Evolutionary conservation across 345 rosid species (phyloP).

Genomic region (Rhizophora apiculata): DNA sequence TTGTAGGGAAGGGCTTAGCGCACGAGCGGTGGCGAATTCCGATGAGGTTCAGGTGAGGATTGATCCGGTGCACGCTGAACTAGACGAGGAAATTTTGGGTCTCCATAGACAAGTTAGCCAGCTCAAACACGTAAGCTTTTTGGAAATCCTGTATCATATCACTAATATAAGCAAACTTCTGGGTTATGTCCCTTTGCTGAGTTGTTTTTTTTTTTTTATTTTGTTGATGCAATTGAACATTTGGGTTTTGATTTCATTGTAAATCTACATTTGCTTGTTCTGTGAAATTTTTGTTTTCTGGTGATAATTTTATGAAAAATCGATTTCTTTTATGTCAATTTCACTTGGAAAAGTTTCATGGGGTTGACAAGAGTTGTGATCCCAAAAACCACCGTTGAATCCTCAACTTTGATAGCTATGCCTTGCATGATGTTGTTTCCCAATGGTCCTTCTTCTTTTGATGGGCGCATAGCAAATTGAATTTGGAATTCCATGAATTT

Average conservation of each 20-base stretch:
- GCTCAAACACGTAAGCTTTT: slow-evolving; percentile 25
- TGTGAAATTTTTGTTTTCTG: too few species aligned
- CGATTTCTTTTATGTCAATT: too few species aligned
- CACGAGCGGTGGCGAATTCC: slow-evolving; percentile 22
- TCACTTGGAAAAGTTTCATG: too few species aligned
- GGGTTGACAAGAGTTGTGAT: neutral
- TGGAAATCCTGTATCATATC: too few species aligned
- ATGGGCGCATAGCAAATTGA: too few species aligned
- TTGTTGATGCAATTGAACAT: neutral
- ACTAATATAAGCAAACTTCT: too few species aligned
- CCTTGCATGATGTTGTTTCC: too few species aligned
- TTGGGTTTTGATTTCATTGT: neutral
- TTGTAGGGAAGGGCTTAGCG: slow-evolving; percentile 31
- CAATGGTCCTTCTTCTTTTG: too few species aligned
- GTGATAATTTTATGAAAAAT: too few species aligned
- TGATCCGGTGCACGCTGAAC: slow-evolving; percentile 31
- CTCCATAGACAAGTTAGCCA: slow-evolving; percentile 30
- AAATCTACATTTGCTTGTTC: too few species aligned
- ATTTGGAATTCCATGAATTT: too few species aligned
- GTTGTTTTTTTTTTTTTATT: neutral
- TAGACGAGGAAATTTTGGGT: slow-evolving; percentile 27
- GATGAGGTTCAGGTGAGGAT: slow-evolving; percentile 36
- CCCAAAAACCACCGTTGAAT: neutral
- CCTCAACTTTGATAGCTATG: neutral
- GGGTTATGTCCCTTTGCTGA: neutral